Evolutionary conservation across 495 filamentous ascomycete genomes (phyloP), one percentile per base, ranked within the genome.

Genomic region (Daldinia decipiens): DNA sequence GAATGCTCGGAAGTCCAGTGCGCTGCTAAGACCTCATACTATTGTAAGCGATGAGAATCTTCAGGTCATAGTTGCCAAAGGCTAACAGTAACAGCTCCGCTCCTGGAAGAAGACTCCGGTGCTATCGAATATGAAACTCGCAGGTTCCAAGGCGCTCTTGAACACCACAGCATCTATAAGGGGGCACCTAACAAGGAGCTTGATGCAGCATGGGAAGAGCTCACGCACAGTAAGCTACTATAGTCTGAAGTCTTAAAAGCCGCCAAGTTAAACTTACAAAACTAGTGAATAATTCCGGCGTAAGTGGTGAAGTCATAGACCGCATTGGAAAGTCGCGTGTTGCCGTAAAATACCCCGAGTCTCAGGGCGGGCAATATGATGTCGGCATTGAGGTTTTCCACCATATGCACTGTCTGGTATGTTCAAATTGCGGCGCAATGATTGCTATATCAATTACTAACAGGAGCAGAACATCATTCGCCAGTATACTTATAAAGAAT

Each of bases 321-420:
- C 43, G 19, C 29, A 62, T 62, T 15, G 59, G 59, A 38, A 62
- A 62, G 59, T 52, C 45, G 12, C 59, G 59, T 13, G 12, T 53
- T 17, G 47, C 59, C 1, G 59, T 62, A 21, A 62, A 62, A 15
- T 62, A 62, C 13, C 59, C 59, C 0, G 59, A 62, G 29, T 62
- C 59, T 17, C 47, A 62, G 21, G 59, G 59, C n/a, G 59, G 59
- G 1, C 31, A 53, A 53, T 62, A 62, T n/a, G 47, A 62, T 53
- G 32, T 62, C 7, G 59, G 59, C 3, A 40, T 62, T 4, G 59
- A 62, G 34, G 59, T 62, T 11, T 62, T 62, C 59, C 59, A 62
- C 9, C 59, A 62, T 24, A 53, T 62, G 59, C 59, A 62, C 47
- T 62, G 59, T n/a, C 7, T 62, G 19, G 59, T 61, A 61, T 15